Conservation (phyloP, 352 stramenopile species). For the Globisporangium apiculatum region DNA sequence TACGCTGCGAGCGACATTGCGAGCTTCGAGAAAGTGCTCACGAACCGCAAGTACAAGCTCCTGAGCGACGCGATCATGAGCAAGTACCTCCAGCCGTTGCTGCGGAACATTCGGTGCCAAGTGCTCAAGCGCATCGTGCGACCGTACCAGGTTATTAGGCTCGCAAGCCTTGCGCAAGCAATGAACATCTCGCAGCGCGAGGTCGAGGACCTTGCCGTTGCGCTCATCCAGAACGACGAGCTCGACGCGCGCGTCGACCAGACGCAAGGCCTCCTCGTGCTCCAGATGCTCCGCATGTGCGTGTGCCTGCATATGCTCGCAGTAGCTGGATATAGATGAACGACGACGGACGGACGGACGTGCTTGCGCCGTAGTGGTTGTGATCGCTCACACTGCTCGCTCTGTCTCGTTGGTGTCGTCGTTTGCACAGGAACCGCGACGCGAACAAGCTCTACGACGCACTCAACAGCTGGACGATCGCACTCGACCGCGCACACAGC, state of each 20-base stretch:
- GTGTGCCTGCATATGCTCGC: neutral
- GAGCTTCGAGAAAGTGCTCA: constrained; percentile 90
- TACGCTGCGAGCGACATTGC: constrained; percentile 89
- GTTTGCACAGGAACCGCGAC: constrained; percentile 31
- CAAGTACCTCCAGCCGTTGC: constrained; percentile 85
- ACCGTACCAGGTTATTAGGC: constrained; percentile 89
- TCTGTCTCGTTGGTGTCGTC: too few relatives aligned
- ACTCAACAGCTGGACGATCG: constrained; percentile 50
- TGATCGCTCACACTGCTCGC: too few relatives aligned
- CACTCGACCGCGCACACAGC: constrained; percentile 43
- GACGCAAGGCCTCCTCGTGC: constrained; percentile 41
- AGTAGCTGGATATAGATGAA: neutral
- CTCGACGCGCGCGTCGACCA: constrained; percentile 91
- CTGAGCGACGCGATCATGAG: constrained; percentile 92
- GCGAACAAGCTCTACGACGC: constrained; percentile 65
- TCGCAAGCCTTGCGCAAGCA: constrained; percentile 79
- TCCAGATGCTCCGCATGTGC: constrained; percentile 48
- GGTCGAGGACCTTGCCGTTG: constrained; percentile 88
- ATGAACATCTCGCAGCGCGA: constrained; percentile 87
- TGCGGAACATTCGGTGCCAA: constrained; percentile 91
- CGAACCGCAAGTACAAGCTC: constrained; percentile 87
- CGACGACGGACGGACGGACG: too few relatives aligned
- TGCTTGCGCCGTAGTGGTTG: too few relatives aligned
- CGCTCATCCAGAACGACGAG: constrained; percentile 88
- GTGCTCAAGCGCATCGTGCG: constrained; percentile 89